phyloP scores from a whole-genome alignment of 2,329 filamentous ascomycete genomes.

The Triangularia setosa region DNA sequence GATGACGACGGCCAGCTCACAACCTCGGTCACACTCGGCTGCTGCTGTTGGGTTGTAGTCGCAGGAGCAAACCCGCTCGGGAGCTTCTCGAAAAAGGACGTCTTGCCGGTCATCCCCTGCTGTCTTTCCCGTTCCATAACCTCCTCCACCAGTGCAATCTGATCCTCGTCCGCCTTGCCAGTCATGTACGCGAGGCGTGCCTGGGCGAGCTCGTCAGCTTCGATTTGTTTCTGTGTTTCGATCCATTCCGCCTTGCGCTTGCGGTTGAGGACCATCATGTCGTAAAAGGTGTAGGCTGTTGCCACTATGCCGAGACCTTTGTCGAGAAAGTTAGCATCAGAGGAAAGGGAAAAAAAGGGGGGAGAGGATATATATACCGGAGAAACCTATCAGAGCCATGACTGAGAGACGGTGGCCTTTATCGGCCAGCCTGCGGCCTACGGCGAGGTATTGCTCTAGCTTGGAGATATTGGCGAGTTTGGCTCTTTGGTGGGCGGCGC shows the following conservation, averaged over 20 bases:
- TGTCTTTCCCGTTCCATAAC: slow-evolving; percentile 47
- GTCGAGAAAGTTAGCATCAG: background rate
- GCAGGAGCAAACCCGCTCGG: slow-evolving; percentile 44
- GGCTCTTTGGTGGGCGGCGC: slow-evolving; percentile 64
- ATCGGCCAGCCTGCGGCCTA: slow-evolving; percentile 49
- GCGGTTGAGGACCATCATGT: slow-evolving; percentile 60
- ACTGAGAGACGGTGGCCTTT: slow-evolving; percentile 54
- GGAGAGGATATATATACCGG: slow-evolving; percentile 38
- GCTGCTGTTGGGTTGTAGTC: background rate
- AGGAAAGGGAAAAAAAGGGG: background rate
- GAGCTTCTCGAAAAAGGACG: slow-evolving; percentile 37
- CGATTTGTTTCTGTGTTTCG: slow-evolving; percentile 51
- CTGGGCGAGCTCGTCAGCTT: slow-evolving; percentile 51
- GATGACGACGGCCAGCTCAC: slow-evolving; percentile 15
- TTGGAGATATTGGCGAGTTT: slow-evolving; percentile 54
- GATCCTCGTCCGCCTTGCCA: slow-evolving; percentile 53
- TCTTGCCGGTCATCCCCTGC: slow-evolving; percentile 18
- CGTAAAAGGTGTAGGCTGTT: slow-evolving; percentile 56
- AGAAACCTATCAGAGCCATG: slow-evolving; percentile 52
- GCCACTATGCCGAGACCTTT: slow-evolving; percentile 46
- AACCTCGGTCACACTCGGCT: slow-evolving; percentile 12
- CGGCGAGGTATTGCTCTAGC: slow-evolving; percentile 48
- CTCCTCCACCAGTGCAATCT: slow-evolving; percentile 54
- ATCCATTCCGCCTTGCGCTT: slow-evolving; percentile 57
- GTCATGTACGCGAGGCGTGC: slow-evolving; percentile 59